A percentile compares a stretch with the other conserved stretches of the same genome.
phyloP scores from a whole-genome alignment of 1,284 basidiomycete species.

The Marasmius oreades region DNA sequence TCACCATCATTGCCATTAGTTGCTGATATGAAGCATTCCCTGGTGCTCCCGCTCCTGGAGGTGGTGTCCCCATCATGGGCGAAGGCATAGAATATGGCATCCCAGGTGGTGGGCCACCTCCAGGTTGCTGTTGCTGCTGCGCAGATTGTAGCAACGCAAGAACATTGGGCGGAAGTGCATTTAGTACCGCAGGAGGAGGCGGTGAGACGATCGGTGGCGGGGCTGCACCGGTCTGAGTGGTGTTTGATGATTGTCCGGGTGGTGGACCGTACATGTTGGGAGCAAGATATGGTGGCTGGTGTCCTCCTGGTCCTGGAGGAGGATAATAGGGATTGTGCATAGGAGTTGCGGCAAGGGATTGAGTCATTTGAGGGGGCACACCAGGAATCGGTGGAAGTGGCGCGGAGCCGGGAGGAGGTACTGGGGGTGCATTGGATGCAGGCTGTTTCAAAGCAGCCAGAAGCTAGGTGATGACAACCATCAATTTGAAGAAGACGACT shows the following conservation, averaged over 20 bases:
- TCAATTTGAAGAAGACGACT: conserved; percentile 8
- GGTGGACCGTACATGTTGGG: conserved; percentile 36
- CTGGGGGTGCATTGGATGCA: conserved; percentile 31
- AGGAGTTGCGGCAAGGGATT: conserved; percentile 31
- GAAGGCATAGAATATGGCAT: conserved; percentile 37
- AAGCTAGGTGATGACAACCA: conserved; percentile 33
- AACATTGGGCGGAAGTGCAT: conserved; percentile 57
- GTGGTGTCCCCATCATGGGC: conserved; percentile 30
- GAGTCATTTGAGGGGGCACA: conserved; percentile 32
- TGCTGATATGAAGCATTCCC: background rate
- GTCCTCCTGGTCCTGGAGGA: conserved; percentile 27
- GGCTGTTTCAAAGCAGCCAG: conserved; percentile 77
- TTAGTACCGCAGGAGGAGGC: conserved; percentile 31
- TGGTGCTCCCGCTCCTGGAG: background rate
- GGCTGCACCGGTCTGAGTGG: conserved; percentile 12
- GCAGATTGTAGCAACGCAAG: conserved; percentile 55
- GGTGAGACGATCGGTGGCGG: conserved; percentile 19
- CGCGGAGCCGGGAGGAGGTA: conserved; percentile 31
- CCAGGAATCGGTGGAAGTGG: conserved; percentile 29
- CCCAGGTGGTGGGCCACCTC: conserved; percentile 20
- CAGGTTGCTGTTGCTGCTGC: conserved; percentile 36
- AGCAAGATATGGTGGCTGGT: conserved; percentile 31
- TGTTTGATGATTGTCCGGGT: conserved; percentile 14
- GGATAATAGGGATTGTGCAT: conserved; percentile 41
- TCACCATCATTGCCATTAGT: background rate